Base-by-base conservation (phyloP, 2,329 filamentous ascomycete genomes). In the Aspergillus ochraceoroseus region DNA sequence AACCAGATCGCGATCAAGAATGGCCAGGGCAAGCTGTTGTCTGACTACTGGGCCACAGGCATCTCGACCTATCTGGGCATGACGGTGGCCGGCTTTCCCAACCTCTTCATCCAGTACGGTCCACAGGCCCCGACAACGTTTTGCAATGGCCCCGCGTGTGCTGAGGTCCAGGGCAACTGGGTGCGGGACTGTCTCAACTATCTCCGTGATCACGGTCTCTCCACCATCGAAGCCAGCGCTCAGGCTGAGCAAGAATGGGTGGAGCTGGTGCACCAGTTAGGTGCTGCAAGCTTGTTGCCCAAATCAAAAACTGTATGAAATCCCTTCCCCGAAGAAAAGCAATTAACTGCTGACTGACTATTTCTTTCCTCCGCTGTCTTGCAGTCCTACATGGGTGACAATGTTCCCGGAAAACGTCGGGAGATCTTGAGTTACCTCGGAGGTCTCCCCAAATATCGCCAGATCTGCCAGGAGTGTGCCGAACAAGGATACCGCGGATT, bases 111-210 rank as follows among this genome's bases (percentile, higher is more conserved):
- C 43, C 51, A 74, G 35, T 79, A 79, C 50, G 75, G 76, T 0
- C 61, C 70, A 1, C 77, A 81, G 17, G 74, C 65, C 0, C 77
- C 77, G 0, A 79, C 76, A 0, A 67, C 75, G 0, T 63, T 80
- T 6, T 59, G 66, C 58, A 80, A 79, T 47, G 74, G 75, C 0
- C 77, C 77, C 0, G 67, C 71, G 1, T 68, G 63, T 7, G 68
- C 73, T 11, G 73, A 78, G 49, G 49, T 76, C 0, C 77, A 81
- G 49, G 74, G 73, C 59, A 72, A 0, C 80, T 75, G 75, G 73
- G 81, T 38, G 63, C 66, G 11, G 70, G 61, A 2, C 59, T 77
- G 54, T 70, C 70, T n/a, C n/a, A n/a, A n/a, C n/a, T n/a, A n/a
- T n/a, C n/a, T n/a, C n/a, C n/a, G n/a, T n/a, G n/a, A n/a, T n/a